Evolutionary conservation across 225 moss, liverwort and hornwort genomes (phyloP), one percentile per base, ranked within the genome.

Genomic region (Anthoceros angustus): DNA sequence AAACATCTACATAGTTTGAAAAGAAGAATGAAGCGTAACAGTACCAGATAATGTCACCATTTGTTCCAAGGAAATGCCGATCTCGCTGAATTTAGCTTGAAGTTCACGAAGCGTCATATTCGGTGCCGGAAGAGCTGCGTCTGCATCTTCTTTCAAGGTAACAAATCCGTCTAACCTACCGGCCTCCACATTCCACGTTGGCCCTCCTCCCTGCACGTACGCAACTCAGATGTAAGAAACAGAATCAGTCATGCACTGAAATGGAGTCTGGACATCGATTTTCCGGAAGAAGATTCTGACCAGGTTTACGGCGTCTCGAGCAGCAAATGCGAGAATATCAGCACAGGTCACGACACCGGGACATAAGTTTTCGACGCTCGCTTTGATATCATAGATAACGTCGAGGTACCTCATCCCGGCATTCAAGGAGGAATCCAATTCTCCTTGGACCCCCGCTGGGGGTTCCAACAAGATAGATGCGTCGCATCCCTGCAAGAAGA

Each of bases 261-360:
- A 32, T 32, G 32, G 4, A 32, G 4, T 32, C 32, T 4, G 4
- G 32, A 32, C 32, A 32, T 32, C 32, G 32, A 32, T 4, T 32
- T 46, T 2, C 1, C 45, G 14, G 14, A 23, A 7, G 23, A 23
- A 9, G n/a, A 18, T 15, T 5, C 20, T 43, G 45, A 72, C 72
- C 72, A 67, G 43, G 0, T 38, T 41, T 8, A 41, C 43, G 42
- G 46, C 18, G 41, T 72, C 72, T 4, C 72, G 66, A 39, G 62
- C 40, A 8, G 67, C 72, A 6, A 72, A 20, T 15, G 67, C 67
- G 0, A 72, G 12, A 45, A 72, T 72, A 40, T 72, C 72, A 7
- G 72, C 72, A 43, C 72, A 72, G 3, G 67, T 61, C 8, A 72
- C 67, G 18, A 68, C 67, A 24, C 67, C 67, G 38, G 72, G 72